A percentile compares a stretch with the other conserved stretches of the same genome.
These are phyloP conservation scores for Melampsora occidentalis DNA, from an alignment of 1,284 basidiomycete genomes.

Conservation along the genomic window DNA sequence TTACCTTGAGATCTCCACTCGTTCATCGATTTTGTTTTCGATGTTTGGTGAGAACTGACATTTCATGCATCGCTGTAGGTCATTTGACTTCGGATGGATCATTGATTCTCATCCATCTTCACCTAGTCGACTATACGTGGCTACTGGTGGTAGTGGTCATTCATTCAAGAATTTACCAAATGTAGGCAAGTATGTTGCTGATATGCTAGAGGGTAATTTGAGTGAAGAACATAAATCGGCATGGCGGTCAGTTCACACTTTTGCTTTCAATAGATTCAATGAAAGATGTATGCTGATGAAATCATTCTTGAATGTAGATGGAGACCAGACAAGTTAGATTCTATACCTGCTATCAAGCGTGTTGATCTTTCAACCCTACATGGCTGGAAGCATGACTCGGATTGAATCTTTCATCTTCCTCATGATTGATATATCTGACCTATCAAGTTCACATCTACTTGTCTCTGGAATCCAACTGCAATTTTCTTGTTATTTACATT, in stretches of 20 bases:
- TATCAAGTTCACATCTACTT: too few relatives aligned
- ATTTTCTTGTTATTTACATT: too few relatives aligned
- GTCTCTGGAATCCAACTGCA: too few relatives aligned
- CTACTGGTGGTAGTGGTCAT: constrained; percentile 36
- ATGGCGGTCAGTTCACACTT: constrained; percentile 12
- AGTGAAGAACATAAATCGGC: neutral
- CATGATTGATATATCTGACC: too few relatives aligned
- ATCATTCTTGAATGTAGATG: constrained; percentile 10
- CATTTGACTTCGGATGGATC: constrained; percentile 40
- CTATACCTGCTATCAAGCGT: constrained; percentile 11
- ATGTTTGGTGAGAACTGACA: too few relatives aligned
- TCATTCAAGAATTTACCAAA: constrained; percentile 39
- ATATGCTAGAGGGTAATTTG: constrained; percentile 27
- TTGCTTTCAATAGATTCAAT: neutral
- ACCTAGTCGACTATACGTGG: constrained; percentile 21
- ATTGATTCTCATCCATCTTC: constrained; percentile 39
- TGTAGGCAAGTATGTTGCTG: constrained; percentile 35
- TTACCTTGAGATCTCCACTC: too few relatives aligned
- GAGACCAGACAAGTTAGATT: constrained; percentile 30
- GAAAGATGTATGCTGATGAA: neutral
- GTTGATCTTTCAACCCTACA: constrained; percentile 30
- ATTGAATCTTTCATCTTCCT: neutral
- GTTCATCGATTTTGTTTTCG: too few relatives aligned
- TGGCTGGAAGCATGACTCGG: constrained; percentile 33
- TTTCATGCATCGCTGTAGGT: constrained; percentile 7